These are phyloP conservation scores for Pseudocercospora cruenta DNA, from an alignment of 2,329 filamentous ascomycete genomes.

Conservation along the genomic window DNA sequence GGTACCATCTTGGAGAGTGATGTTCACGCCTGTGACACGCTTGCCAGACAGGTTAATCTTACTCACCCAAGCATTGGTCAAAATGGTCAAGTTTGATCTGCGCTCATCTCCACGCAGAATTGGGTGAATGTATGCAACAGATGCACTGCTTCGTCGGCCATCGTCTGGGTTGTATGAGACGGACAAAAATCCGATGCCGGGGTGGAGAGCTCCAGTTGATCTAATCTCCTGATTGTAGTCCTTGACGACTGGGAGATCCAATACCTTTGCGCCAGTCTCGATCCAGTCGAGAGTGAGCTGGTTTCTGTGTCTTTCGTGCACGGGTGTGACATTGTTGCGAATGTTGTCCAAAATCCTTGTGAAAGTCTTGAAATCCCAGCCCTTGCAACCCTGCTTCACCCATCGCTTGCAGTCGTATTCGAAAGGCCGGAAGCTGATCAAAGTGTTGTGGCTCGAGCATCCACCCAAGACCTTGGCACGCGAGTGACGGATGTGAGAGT, in stretches of 20 bases:
- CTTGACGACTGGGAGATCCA: constrained; percentile 77
- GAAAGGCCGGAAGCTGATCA: constrained; percentile 91
- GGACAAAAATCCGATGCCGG: constrained; percentile 87
- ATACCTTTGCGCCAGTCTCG: constrained; percentile 73
- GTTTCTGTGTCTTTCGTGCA: constrained; percentile 82
- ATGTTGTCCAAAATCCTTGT: constrained; percentile 81
- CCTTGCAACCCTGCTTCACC: constrained; percentile 78
- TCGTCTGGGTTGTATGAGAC: constrained; percentile 90
- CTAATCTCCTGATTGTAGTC: constrained; percentile 88
- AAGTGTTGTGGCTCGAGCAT: constrained; percentile 90
- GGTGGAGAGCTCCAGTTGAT: constrained; percentile 69
- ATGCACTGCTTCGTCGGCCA: constrained; percentile 80
- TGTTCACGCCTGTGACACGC: constrained; percentile 71
- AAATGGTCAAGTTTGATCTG: constrained; percentile 79
- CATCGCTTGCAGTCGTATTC: constrained; percentile 85
- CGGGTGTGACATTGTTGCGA: constrained; percentile 86
- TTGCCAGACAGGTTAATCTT: constrained; percentile 73
- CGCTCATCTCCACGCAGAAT: constrained; percentile 82
- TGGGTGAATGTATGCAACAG: constrained; percentile 90
- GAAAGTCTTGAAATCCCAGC: constrained; percentile 86
- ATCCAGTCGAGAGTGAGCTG: constrained; percentile 93
- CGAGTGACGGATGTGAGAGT: constrained; percentile 89
- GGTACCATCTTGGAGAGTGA: constrained; percentile 66
- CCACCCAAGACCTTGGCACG: constrained; percentile 90
- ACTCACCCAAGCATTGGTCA: constrained; percentile 87